These are phyloP conservation scores for Lizonia empirigonia DNA, from an alignment of 2,329 filamentous ascomycete species.

Conservation along the genomic window DNA sequence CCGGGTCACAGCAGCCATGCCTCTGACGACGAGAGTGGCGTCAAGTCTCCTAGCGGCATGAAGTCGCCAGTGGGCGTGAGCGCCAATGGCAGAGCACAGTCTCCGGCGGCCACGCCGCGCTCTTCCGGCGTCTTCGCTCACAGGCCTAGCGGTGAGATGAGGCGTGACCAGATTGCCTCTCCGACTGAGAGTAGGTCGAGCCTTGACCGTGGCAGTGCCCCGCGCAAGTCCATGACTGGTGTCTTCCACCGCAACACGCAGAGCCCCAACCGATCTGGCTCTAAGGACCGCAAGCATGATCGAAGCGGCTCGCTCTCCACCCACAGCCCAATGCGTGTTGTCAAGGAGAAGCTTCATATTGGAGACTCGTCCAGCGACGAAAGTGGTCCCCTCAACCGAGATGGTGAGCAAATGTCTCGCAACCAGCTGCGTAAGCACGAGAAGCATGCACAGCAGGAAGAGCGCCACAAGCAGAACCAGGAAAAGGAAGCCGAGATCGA, in stretches of 20 bases:
- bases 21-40: conserved; percentile 43
- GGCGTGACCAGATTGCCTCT: conserved; percentile 36
- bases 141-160: conserved; percentile 43
- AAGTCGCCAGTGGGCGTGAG: conserved; percentile 31
- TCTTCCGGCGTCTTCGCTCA: conserved; percentile 36
- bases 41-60: conserved; percentile 32
- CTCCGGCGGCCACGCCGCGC: conserved; percentile 35
- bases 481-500: conserved; percentile 53
- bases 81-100: conserved; percentile 34
- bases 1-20: conserved; percentile 40
- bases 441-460: conserved; percentile 52
- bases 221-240: conserved; percentile 37
- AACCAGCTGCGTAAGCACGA: conserved; percentile 58
- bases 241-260: conserved; percentile 47
- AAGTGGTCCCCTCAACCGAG: conserved; percentile 53
- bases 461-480: conserved; percentile 51
- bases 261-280: conserved; percentile 39
- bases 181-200: conserved; percentile 40
- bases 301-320: conserved; percentile 36
- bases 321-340: conserved; percentile 47
- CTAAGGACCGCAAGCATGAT: conserved; percentile 27
- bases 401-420: conserved; percentile 57
- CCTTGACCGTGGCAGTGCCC: conserved; percentile 31
- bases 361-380: conserved; percentile 41
- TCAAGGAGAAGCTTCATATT: conserved; percentile 51